Percentiles rank a stretch among this genome's conserved stretches.
Conservation (phyloP, 228 moss, liverwort and hornwort species). For the Sphagnum magellanicum region DNA sequence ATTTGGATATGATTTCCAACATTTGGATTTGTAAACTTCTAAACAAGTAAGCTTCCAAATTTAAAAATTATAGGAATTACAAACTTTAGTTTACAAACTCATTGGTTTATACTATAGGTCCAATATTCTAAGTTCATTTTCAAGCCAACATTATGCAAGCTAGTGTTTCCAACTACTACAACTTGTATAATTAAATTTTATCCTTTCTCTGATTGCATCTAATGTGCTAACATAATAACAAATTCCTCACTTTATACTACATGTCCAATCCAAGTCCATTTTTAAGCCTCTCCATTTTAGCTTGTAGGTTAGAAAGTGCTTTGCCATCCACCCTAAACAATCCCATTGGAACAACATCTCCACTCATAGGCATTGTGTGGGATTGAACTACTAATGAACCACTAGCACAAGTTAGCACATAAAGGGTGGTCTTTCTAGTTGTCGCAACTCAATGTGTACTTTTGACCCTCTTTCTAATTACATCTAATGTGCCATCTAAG, state of each 20-base stretch:
- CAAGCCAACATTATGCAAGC: too few species aligned
- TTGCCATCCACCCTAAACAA: constrained; percentile 39
- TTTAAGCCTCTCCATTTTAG: constrained; percentile 94
- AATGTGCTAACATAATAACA: too few species aligned
- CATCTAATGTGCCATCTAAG: constrained; percentile 70
- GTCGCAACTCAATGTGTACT: constrained; percentile 83
- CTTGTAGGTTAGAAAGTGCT: constrained; percentile 93
- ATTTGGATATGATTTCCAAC: too few species aligned
- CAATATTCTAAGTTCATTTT: too few species aligned
- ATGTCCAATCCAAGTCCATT: constrained; percentile 49
- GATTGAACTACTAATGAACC: constrained; percentile 36
- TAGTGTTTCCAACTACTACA: too few species aligned
- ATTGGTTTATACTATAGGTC: constrained; percentile 35
- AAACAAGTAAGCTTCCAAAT: too few species aligned
- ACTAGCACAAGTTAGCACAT: constrained; percentile 25
- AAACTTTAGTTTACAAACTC: not conserved
- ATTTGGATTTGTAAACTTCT: too few species aligned
- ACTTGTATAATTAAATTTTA: too few species aligned
- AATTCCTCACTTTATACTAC: too few species aligned
- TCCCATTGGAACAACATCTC: constrained; percentile 21
- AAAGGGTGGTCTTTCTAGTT: constrained; percentile 41
- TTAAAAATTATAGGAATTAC: not conserved
- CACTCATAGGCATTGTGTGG: constrained; percentile 31
- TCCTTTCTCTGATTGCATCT: too few species aligned
- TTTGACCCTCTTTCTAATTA: constrained; percentile 95